Evolutionary conservation across 495 filamentous ascomycete species (phyloP).

Genomic region (Penicillium atrosanguineum): DNA sequence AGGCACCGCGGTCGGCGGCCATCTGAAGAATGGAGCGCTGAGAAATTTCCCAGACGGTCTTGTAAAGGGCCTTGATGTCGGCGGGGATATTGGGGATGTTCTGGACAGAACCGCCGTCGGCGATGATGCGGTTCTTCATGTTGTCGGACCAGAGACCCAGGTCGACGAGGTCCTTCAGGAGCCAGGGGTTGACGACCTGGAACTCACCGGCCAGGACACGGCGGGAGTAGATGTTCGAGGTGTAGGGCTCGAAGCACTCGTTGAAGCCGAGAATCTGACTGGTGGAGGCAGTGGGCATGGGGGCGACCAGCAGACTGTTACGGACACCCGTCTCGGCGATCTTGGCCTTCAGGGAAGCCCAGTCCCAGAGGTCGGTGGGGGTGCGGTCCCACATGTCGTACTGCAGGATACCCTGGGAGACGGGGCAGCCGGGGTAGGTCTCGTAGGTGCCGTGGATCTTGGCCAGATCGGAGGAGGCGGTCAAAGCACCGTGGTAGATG

Average conservation of each 20-base stretch:
- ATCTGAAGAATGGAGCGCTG: constrained; percentile 94
- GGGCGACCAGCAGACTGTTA: constrained; percentile 91
- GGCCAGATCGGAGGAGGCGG: constrained; percentile 81
- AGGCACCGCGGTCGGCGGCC: constrained; percentile 96
- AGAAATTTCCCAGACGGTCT: constrained; percentile 99
- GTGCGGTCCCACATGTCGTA: constrained; percentile 98
- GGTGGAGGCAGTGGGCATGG: constrained; percentile 96
- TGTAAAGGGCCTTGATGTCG: constrained; percentile 96
- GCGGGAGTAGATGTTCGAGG: constrained; percentile 98
- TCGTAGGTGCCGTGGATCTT: constrained; percentile 79
- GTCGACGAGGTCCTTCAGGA: constrained; percentile 96
- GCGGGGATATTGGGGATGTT: constrained; percentile 93
- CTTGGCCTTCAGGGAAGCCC: constrained; percentile 81
- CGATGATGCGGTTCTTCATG: constrained; percentile 99
- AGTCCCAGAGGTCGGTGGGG: constrained; percentile 94
- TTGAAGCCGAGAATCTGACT: constrained; percentile 98
- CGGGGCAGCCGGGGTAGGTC: constrained; percentile 89
- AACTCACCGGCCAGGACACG: constrained; percentile 98
- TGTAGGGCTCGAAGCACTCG: constrained; percentile 99
- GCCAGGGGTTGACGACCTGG: constrained; percentile 99
- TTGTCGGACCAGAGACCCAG: constrained; percentile 98
- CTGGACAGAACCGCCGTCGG: constrained; percentile 93
- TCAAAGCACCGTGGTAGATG: constrained; percentile 95
- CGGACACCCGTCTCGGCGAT: constrained; percentile 90
- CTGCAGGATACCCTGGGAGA: constrained; percentile 93